Evolutionary conservation across 208 protist genomes (phyloP).

Genomic region (Herpetomonas muscarum): DNA sequence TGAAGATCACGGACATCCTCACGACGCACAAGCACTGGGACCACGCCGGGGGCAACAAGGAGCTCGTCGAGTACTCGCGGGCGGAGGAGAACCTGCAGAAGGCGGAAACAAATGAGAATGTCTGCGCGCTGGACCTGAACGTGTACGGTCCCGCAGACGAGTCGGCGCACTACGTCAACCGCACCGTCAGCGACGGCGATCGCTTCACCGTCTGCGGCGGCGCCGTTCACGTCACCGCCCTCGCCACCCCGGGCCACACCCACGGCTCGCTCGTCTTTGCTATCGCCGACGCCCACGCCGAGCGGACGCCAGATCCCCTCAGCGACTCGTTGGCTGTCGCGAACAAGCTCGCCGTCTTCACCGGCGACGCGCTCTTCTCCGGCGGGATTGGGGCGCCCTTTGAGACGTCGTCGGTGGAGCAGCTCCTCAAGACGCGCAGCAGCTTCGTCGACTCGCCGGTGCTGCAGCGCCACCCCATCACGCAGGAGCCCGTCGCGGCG

Average conservation of each 20-base stretch:
- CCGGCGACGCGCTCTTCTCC: conserved; percentile 93
- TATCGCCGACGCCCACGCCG: conserved; percentile 29
- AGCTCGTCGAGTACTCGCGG: conserved; percentile 32
- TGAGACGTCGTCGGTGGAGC: conserved; percentile 55
- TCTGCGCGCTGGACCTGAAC: conserved; percentile 6
- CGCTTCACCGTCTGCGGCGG: conserved; percentile 32
- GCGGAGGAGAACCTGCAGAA: conserved; percentile 2
- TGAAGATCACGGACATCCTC: conserved; percentile 78
- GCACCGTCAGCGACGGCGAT: conserved; percentile 32
- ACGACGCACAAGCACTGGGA: conserved; percentile 97
- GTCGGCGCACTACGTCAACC: conserved; percentile 27
- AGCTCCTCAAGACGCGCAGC: conserved; percentile 40
- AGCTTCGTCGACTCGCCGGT: conserved; percentile 34
- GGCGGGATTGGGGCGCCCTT: conserved; percentile 91
- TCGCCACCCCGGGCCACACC: conserved; percentile 67
- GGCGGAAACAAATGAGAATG: conserved; percentile 1
- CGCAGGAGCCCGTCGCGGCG: conserved; percentile 30
- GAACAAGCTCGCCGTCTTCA: conserved; percentile 72
- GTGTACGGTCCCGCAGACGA: conserved; percentile 55
- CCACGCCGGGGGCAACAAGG: conserved; percentile 90
- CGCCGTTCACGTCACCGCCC: conserved; percentile 23
- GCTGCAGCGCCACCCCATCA: conserved; percentile 61
- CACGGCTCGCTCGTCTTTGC: conserved; percentile 65
- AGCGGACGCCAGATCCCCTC: conserved; percentile 5
- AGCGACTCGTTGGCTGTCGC: conserved; percentile 39